Base-by-base conservation (phyloP, 495 filamentous ascomycete species). In the Penicillium coprophilum region DNA sequence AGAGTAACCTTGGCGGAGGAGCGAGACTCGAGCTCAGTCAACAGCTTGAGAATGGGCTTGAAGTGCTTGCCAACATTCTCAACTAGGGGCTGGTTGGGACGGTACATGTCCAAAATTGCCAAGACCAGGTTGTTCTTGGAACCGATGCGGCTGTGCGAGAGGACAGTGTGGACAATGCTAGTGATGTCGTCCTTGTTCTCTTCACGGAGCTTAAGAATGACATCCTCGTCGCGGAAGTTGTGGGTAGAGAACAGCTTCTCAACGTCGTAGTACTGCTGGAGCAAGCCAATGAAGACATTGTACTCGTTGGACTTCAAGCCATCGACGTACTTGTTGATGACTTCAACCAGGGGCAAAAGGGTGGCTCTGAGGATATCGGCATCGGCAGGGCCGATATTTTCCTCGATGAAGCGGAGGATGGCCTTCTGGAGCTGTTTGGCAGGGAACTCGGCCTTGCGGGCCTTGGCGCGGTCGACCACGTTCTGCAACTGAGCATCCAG, bases 111-210 rank as follows among this genome's bases (percentile, higher is more conserved):
- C 24, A 98, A 77, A 48, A 97, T 94, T 31, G 94, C 91, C 34
- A 97, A 76, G 49, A 97, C 80, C 21, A 98, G 80, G 69, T 96
- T 94, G 76, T 96, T 97, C 85, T 98, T 98, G 21, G 92, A 86
- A 38, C 85, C 87, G 44, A 95, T 88, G 49, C 87, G 85, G 71
- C 91, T 96, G 74, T 98, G 94, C 17, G 95, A 97, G 24, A 97
- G 85, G 19, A 96, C 93, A 24, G 82, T 92, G 60, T 92, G 83
- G 40, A 96, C 85, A 53, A 96, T 89, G 67, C 85, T 86, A 50
- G 77, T 60, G 56, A 93, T 86, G 65, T 96, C 89, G 24, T 97
- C 94, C 78, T 90, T 96, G 80, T 97, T 88, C 78, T 96, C 89
- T 57, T 98, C 94, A 73, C 94, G 85, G 23, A 98, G 89, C 71